phyloP scores from a whole-genome alignment of 2,329 filamentous ascomycete genomes.

The Rhynchosporium secalis region DNA sequence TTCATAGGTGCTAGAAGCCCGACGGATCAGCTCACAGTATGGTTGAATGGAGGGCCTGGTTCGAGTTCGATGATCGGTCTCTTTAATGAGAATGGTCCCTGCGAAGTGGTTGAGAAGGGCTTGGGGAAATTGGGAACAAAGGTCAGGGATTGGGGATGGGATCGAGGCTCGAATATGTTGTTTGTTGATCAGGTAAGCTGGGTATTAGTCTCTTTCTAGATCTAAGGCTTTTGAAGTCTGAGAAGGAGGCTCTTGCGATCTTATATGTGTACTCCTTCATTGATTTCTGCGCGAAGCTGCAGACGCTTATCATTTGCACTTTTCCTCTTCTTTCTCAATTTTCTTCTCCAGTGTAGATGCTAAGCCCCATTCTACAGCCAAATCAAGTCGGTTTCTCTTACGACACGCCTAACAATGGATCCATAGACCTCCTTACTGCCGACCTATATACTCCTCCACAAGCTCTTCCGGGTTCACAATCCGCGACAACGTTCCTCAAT shows the following conservation, averaged over 20 bases:
- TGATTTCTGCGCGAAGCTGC: not conserved
- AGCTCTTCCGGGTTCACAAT: conserved; percentile 35
- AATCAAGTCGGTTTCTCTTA: conserved; percentile 70
- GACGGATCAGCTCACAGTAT: conserved; percentile 57
- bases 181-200: conserved; percentile 51
- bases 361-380: conserved; percentile 50
- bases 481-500: conserved; percentile 49
- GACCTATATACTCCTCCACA: conserved; percentile 45
- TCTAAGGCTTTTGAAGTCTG: not conserved
- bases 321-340: not conserved
- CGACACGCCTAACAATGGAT: conserved; percentile 63
- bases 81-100: conserved; percentile 60
- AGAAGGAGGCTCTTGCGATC: no score
- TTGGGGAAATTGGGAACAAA: conserved; percentile 54
- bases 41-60: conserved; percentile 68
- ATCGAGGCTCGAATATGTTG: conserved; percentile 57
- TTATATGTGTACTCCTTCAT: not conserved
- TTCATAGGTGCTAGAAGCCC: conserved; percentile 48
- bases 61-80: conserved; percentile 64
- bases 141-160: conserved; percentile 65
- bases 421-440: conserved; percentile 50
- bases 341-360: not conserved
- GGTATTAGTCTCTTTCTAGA: conserved; percentile 12
- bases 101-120: conserved; percentile 50
- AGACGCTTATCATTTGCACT: not conserved